These are phyloP conservation scores for Mortierella sp. DNA, from an alignment of 371 early-diverging fungal species.

Conservation along the genomic window DNA sequence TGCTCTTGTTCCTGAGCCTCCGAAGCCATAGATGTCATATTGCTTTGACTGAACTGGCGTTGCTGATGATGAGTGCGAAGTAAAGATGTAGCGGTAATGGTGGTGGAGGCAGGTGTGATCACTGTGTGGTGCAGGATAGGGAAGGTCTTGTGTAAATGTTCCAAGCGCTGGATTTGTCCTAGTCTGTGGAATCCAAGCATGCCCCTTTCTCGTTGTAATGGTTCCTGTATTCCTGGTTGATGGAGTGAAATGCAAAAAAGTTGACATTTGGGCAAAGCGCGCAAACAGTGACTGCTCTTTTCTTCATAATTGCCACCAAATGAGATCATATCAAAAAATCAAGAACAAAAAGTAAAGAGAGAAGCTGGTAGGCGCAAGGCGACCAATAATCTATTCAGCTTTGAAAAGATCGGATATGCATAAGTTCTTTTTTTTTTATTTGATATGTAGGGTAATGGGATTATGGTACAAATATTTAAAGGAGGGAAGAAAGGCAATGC, in stretches of 20 bases:
- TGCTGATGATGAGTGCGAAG: conserved; percentile 12
- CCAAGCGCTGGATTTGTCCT: conserved; percentile 21
- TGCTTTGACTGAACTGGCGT: neutral
- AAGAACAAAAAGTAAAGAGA: neutral
- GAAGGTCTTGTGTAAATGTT: conserved; percentile 10
- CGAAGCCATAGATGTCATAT: too few species aligned
- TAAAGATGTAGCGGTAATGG: neutral
- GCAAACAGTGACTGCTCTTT: neutral
- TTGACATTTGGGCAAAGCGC: neutral
- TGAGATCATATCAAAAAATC: neutral
- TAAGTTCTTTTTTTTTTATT: neutral
- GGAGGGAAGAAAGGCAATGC: neutral
- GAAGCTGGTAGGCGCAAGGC: neutral
- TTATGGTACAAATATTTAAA: conserved; percentile 10
- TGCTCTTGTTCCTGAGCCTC: neutral
- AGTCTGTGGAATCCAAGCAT: conserved; percentile 33
- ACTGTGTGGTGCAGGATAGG: conserved; percentile 1
- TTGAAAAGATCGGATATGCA: neutral
- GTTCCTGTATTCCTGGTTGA: neutral
- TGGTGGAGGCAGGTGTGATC: neutral
- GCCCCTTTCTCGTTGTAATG: neutral
- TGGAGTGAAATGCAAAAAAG: neutral
- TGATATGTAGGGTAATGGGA: neutral
- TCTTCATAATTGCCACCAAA: neutral
- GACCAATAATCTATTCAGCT: neutral